These are phyloP conservation scores for Cornus kousa DNA, from an alignment of 148 eudicot species.

Conservation along the genomic window DNA sequence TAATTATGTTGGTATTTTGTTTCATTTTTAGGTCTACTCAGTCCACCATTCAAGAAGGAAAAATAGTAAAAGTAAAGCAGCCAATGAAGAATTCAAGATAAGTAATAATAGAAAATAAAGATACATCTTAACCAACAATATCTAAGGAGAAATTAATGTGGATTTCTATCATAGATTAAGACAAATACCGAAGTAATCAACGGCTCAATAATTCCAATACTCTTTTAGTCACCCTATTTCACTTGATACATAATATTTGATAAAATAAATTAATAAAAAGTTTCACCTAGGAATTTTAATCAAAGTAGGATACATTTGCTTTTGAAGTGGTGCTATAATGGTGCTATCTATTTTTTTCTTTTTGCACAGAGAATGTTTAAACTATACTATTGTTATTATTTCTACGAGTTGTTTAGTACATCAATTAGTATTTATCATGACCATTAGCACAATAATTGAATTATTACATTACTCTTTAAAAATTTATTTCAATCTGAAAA, in stretches of 20 bases:
- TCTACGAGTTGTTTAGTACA: no score
- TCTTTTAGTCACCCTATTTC: slow-evolving; percentile 25
- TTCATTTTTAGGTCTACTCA: neutral
- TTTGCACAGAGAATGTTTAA: no score
- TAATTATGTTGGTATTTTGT: no score
- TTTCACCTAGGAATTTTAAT: slow-evolving; percentile 23
- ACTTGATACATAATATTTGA: slow-evolving; percentile 1
- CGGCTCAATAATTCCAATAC: slow-evolving; percentile 6
- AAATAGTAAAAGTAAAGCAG: neutral
- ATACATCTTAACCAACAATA: neutral
- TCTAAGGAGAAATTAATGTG: neutral
- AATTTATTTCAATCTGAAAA: no score
- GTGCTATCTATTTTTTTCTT: no score
- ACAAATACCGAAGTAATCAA: neutral
- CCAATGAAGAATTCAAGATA: neutral
- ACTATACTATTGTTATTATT: no score
- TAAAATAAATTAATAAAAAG: slow-evolving; percentile 12
- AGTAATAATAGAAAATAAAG: neutral
- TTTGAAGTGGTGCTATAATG: slow-evolving; percentile 46
- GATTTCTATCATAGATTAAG: neutral
- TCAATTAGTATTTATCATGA: no score
- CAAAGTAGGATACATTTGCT: slow-evolving; percentile 53
- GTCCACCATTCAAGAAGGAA: neutral
- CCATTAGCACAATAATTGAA: no score
- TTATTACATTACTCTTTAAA: no score